Evolutionary conservation across 148 eudicot species (phyloP).

Genomic region (Amaranthus cruentus): DNA sequence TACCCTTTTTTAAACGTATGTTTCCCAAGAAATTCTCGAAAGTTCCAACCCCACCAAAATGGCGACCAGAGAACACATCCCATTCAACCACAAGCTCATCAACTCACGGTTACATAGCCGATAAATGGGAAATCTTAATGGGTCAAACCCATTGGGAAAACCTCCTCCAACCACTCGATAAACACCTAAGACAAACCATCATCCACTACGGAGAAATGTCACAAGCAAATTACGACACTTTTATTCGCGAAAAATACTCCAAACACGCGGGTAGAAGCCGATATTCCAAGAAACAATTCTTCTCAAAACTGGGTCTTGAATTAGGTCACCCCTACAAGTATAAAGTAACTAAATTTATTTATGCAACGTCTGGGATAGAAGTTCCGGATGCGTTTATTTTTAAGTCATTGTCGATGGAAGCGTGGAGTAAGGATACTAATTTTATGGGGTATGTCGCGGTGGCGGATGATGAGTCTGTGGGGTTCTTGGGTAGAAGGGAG

Average conservation of each 20-base stretch:
- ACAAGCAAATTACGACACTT: conserved; percentile 69
- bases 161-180: conserved; percentile 58
- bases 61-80: not conserved
- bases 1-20: not conserved
- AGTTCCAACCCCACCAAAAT: conserved; percentile 16
- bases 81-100: conserved; percentile 10
- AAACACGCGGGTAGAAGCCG: conserved; percentile 53
- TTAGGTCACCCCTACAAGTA: conserved; percentile 30
- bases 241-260: conserved; percentile 46
- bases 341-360: conserved; percentile 31
- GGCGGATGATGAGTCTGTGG: conserved; percentile 42
- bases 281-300: conserved; percentile 35
- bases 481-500: conserved; percentile 56
- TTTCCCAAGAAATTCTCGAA: conserved; percentile 10
- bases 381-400: conserved; percentile 39
- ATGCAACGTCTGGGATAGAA: conserved; percentile 39
- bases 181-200: conserved; percentile 55
- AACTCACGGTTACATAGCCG: conserved; percentile 30
- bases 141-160: conserved; percentile 61
- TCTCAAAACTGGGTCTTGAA: conserved; percentile 34
- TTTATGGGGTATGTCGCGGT: conserved; percentile 73
- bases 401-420: conserved; percentile 39
- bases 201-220: conserved; percentile 81
- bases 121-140: conserved; percentile 59
- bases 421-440: conserved; percentile 46